Evolutionary conservation across 2,329 filamentous ascomycete species (phyloP).

Genomic region (Penicillium rolfsii): DNA sequence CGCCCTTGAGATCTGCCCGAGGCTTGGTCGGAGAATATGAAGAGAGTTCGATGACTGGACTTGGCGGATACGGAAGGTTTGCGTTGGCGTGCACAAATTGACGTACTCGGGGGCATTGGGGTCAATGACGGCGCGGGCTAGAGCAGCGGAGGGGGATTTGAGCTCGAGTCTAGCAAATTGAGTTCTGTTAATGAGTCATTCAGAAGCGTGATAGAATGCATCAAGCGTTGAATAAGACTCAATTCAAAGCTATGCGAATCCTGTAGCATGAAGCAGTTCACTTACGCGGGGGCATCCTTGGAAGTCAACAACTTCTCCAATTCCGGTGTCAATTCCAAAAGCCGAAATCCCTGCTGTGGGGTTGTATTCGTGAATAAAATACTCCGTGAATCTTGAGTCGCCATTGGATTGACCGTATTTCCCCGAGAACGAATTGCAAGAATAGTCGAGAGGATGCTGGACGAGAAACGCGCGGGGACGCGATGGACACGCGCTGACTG

Average conservation of each 20-base stretch:
- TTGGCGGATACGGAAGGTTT: slow-evolving; percentile 64
- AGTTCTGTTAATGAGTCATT: background rate
- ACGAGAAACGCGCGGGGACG: slow-evolving; percentile 12
- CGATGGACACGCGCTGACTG: slow-evolving; percentile 29
- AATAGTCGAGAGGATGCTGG: slow-evolving; percentile 7
- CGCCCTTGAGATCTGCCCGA: slow-evolving; percentile 32
- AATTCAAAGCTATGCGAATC: background rate
- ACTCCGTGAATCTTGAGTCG: slow-evolving; percentile 42
- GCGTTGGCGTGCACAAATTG: slow-evolving; percentile 61
- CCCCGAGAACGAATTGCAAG: slow-evolving; percentile 3
- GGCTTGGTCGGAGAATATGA: slow-evolving; percentile 55
- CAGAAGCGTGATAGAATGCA: background rate
- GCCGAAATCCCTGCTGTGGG: slow-evolving; percentile 58
- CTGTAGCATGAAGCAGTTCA: background rate
- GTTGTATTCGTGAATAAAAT: slow-evolving; percentile 47
- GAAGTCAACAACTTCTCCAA: slow-evolving; percentile 58
- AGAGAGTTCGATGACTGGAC: slow-evolving; percentile 69
- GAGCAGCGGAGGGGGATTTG: slow-evolving; percentile 44
- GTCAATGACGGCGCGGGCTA: slow-evolving; percentile 35
- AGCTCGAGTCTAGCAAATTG: slow-evolving; percentile 42
- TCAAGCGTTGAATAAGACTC: background rate
- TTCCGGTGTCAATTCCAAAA: slow-evolving; percentile 64
- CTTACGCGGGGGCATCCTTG: slow-evolving; percentile 46
- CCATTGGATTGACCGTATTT: slow-evolving; percentile 33
- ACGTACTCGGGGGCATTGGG: slow-evolving; percentile 46